Conservation (phyloP, 23 red algal species). For the Gracilariopsis chorda region DNA sequence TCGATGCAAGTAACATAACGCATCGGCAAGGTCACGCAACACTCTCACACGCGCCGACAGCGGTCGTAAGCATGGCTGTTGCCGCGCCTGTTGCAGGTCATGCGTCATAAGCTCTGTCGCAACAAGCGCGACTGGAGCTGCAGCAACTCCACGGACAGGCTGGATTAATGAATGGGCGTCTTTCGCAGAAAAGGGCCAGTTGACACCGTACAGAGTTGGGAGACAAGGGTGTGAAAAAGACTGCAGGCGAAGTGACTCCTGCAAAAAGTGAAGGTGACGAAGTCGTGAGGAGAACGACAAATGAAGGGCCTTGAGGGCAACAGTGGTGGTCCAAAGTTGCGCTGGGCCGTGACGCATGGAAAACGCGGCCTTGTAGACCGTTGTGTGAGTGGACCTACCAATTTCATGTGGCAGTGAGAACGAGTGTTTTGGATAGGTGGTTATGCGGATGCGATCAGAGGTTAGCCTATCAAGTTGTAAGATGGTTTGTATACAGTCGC, state of each 20-base stretch:
- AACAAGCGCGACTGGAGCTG: neutral
- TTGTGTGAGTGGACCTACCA: conserved; percentile 1
- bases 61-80: neutral
- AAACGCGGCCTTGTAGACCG: conserved; percentile 18
- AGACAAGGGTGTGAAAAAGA: conserved; percentile 17
- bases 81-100: neutral
- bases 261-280: conserved; percentile 5
- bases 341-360: conserved; percentile 21
- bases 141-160: neutral
- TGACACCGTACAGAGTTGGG: conserved; percentile 10
- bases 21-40: neutral
- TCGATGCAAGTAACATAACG: neutral
- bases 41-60: neutral
- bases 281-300: conserved; percentile 1
- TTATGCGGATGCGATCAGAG: conserved; percentile 17
- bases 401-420: conserved; percentile 17
- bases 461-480: neutral
- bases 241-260: conserved; percentile 32
- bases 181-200: conserved; percentile 10
- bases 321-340: neutral
- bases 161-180: neutral
- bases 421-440: conserved; percentile 9
- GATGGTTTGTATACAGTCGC: conserved; percentile 1
- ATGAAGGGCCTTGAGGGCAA: conserved; percentile 8
- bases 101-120: conserved; percentile 18